Base-by-base conservation (phyloP, 176 grass and related monocot species). In the Zoysia pacifica region DNA sequence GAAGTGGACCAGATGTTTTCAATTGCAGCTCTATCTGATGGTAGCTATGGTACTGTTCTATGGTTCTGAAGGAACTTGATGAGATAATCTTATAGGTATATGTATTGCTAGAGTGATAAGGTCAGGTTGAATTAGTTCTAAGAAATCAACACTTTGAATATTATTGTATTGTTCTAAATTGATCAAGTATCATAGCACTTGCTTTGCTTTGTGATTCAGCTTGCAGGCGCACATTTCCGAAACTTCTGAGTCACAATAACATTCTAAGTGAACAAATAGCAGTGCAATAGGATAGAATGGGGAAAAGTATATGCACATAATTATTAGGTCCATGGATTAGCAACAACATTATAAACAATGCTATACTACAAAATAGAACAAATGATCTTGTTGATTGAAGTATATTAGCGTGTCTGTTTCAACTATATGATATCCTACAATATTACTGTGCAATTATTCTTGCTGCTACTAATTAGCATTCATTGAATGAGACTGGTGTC, bases 1-100 rank as follows among this genome's bases (percentile, higher is more conserved):
- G 88, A 93, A 49, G 88, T 86, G 48, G 88, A 94, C 72, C 47
- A 83, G 74, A 89, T 94, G 84, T 86, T 93, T 78, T 85, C 92
- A 61, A 12, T 74, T 65, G 76, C 76, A 65, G 62, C 69, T 54
- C 61, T 89, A 7, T 86, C 70, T 28, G 76, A 92, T 36, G 74
- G 65, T 61, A 91, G 66, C 73, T 90, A 90, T 55, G 84, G 44
- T 7, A 82, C 77, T 2, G 81, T 90, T 18, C 85, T 78, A 9
- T 94, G 84, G 59, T 92, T 89, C 69, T 92, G 60, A 89, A 13
- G 53, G 47, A 56, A 45, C 76, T 14, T 10, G 3, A n/a, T 13
- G 40, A 88, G 67, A 13, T 46, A 65, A 65, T 61, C 18, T 54
- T 45, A 75, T 71, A 71, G 47, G 61, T 15, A 61, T 19, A 66